Conservation (phyloP, 1,284 basidiomycete genomes). For the Phlebopus sp. region DNA sequence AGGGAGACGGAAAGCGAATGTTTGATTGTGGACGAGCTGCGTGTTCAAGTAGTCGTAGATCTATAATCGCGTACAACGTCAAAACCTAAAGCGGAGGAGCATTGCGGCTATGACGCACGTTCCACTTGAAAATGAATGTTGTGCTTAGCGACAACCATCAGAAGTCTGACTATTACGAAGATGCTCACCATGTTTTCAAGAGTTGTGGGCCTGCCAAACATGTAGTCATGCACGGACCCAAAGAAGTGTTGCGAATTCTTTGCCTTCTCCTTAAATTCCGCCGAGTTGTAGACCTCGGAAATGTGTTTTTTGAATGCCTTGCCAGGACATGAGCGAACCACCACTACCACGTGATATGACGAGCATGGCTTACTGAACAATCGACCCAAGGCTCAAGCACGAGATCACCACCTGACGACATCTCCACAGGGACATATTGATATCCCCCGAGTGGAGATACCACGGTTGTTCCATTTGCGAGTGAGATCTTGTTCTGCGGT, state of each 20-base stretch:
- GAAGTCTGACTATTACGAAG: neutral
- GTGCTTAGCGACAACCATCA: slow-evolving; percentile 1
- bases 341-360: slow-evolving; percentile 12
- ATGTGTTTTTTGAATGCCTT: slow-evolving; percentile 68
- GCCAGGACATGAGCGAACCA: slow-evolving; percentile 6
- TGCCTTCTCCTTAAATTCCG: slow-evolving; percentile 59
- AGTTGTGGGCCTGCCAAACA: slow-evolving; percentile 63
- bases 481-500: slow-evolving; percentile 58
- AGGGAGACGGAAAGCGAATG: slow-evolving; percentile 69
- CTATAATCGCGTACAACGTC: slow-evolving; percentile 31
- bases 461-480: slow-evolving; percentile 78
- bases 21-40: slow-evolving; percentile 74
- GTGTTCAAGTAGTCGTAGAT: slow-evolving; percentile 78
- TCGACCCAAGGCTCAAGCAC: slow-evolving; percentile 85
- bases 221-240: slow-evolving; percentile 55
- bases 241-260: slow-evolving; percentile 64
- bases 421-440: slow-evolving; percentile 81
- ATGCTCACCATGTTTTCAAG: slow-evolving; percentile 65
- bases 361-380: slow-evolving; percentile 56
- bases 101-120: slow-evolving; percentile 43
- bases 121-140: slow-evolving; percentile 47
- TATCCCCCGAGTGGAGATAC: slow-evolving; percentile 78
- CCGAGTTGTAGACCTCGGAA: slow-evolving; percentile 53
- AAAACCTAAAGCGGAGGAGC: slow-evolving; percentile 11
- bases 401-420: slow-evolving; percentile 74